phyloP scores from a whole-genome alignment of 2,329 filamentous ascomycete species.

The Neopestalotiopsis rosae region DNA sequence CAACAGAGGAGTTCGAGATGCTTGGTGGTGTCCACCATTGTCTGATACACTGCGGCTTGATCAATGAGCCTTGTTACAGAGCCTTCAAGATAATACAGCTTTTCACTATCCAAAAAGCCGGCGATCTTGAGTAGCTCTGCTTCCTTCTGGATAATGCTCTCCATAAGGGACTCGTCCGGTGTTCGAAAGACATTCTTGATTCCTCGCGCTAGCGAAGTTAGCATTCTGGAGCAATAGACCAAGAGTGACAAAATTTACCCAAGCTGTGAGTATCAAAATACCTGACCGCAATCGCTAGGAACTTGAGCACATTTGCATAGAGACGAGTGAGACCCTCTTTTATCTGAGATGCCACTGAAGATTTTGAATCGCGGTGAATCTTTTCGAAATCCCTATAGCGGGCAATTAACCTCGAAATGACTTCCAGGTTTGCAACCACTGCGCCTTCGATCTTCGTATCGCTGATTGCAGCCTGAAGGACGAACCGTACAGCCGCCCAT shows the following conservation, averaged over 20 bases:
- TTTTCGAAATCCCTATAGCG: not conserved
- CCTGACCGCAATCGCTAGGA: not conserved
- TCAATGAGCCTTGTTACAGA: not conserved
- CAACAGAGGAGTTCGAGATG: not conserved
- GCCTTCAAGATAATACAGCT: not conserved
- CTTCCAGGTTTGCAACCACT: not conserved
- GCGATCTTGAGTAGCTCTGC: not conserved
- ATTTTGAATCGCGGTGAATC: not conserved
- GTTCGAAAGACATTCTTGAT: not conserved
- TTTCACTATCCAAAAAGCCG: not conserved
- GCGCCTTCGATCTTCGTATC: not conserved
- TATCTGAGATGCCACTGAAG: not conserved
- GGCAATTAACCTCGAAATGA: not conserved
- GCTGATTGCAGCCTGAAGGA: constrained; percentile 26
- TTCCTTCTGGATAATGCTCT: not conserved
- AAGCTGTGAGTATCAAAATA: not conserved
- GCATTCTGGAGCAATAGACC: no score
- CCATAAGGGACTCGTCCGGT: not conserved
- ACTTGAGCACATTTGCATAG: not conserved
- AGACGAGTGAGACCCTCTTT: not conserved
- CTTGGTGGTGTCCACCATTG: not conserved
- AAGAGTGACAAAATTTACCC: not conserved
- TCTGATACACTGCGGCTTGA: not conserved
- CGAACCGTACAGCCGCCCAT: constrained; percentile 35
- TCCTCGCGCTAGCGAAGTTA: not conserved